Conservation (phyloP, 495 filamentous ascomycete genomes). For the Amphirosellinia nigrospora region DNA sequence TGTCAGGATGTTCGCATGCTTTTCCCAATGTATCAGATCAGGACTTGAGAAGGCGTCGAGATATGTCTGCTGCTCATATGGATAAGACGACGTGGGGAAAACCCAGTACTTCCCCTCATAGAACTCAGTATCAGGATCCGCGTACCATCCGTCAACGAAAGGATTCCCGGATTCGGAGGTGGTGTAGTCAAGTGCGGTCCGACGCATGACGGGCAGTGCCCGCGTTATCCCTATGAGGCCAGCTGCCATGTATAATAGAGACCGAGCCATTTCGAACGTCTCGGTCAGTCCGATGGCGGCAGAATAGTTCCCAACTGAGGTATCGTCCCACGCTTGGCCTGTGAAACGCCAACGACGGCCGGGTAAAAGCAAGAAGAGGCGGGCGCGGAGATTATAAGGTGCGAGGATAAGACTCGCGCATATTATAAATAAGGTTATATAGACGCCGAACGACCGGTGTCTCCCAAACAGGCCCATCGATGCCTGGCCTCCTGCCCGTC, state of each 20-base stretch:
- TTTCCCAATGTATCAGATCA: conserved; percentile 45
- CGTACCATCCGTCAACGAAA: conserved; percentile 54
- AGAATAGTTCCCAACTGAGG: background rate
- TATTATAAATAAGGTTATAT: conserved; percentile 10
- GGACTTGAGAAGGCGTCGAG: conserved; percentile 59
- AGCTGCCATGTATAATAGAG: background rate
- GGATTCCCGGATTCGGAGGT: conserved; percentile 46
- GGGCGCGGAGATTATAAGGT: background rate
- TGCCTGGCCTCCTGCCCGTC: background rate
- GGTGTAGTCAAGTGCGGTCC: conserved; percentile 26
- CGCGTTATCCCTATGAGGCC: conserved; percentile 12
- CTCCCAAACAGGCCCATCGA: background rate
- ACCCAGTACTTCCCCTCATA: conserved; percentile 58
- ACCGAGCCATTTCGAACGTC: conserved; percentile 4
- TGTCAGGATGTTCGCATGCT: conserved; percentile 50
- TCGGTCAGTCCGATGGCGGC: background rate
- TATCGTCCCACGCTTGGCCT: background rate
- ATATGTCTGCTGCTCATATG: conserved; percentile 51
- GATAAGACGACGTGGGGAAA: conserved; percentile 55
- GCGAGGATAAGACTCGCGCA: background rate
- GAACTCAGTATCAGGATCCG: conserved; percentile 58
- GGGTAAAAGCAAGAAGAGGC: background rate
- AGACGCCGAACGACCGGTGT: background rate
- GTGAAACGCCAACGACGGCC: background rate
- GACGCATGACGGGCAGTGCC: conserved; percentile 1